phyloP scores from a whole-genome alignment of 2,329 filamentous ascomycete species.

The Amphichorda felina region DNA sequence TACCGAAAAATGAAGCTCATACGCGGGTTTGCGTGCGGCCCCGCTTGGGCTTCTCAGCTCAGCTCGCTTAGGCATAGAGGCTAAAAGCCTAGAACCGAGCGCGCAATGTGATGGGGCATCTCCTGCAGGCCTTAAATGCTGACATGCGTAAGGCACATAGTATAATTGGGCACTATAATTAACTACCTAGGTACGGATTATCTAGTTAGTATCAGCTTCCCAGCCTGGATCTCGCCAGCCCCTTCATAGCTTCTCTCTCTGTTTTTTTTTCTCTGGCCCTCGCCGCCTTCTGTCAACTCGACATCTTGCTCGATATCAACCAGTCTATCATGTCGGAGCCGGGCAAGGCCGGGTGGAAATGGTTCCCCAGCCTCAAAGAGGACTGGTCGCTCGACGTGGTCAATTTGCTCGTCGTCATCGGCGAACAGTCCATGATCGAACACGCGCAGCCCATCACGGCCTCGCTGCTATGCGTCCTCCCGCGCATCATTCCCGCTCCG shows the following conservation, averaged over 20 bases:
- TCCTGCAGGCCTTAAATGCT: too few species aligned
- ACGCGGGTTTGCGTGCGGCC: too few species aligned
- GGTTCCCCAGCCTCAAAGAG: slow-evolving; percentile 29
- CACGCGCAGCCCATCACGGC: slow-evolving; percentile 47
- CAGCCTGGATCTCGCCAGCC: not conserved
- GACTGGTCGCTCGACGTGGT: slow-evolving; percentile 49
- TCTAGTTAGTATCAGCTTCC: too few species aligned
- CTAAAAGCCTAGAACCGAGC: too few species aligned
- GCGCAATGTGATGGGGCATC: too few species aligned
- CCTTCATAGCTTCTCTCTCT: not conserved
- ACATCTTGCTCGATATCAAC: not conserved
- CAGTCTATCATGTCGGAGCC: not conserved
- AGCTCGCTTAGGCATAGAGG: too few species aligned
- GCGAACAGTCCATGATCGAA: slow-evolving; percentile 45
- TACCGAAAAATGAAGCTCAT: too few species aligned
- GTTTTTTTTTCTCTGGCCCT: not conserved
- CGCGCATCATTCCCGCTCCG: slow-evolving; percentile 49
- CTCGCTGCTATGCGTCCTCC: slow-evolving; percentile 44
- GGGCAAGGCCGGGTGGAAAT: slow-evolving; percentile 18
- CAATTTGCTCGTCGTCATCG: slow-evolving; percentile 50
- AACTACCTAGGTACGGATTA: too few species aligned
- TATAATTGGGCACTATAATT: too few species aligned
- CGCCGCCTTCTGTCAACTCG: not conserved
- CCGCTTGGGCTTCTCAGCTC: too few species aligned
- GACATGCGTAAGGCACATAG: too few species aligned